Evolutionary conservation across 2,329 filamentous ascomycete species (phyloP).

Genomic region (Emergomyces orientalis): DNA sequence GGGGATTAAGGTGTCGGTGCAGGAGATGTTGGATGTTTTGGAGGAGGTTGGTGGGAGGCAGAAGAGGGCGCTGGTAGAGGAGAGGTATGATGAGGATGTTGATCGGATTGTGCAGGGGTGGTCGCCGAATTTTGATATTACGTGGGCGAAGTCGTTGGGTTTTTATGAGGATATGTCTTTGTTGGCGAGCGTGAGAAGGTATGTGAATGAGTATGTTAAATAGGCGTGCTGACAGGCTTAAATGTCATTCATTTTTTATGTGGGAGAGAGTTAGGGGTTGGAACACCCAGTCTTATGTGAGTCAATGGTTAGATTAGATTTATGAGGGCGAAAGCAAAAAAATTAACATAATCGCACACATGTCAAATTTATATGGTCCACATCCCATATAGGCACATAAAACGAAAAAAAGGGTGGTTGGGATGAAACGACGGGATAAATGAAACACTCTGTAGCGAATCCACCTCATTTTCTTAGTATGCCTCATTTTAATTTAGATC

Average conservation of each 20-base stretch:
- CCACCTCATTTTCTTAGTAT: background rate
- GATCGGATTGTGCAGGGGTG: constrained; percentile 53
- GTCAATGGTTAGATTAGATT: background rate
- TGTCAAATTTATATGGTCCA: too few relatives aligned
- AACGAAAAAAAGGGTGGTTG: too few relatives aligned
- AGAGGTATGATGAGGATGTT: constrained; percentile 46
- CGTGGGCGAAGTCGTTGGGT: constrained; percentile 44
- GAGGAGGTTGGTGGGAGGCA: constrained; percentile 48
- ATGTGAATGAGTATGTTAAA: constrained; percentile 28
- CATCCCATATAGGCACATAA: too few relatives aligned
- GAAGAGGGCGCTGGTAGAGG: constrained; percentile 43
- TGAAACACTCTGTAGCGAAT: too few relatives aligned
- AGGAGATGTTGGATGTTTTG: constrained; percentile 52
- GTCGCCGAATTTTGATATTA: constrained; percentile 49
- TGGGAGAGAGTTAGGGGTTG: background rate
- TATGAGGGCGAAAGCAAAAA: background rate
- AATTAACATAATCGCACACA: too few relatives aligned
- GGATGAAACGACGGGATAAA: background rate
- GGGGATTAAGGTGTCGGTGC: constrained; percentile 48
- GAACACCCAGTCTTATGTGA: background rate
- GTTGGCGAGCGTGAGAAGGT: constrained; percentile 33
- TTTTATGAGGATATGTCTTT: constrained; percentile 36
- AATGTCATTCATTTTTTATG: background rate
- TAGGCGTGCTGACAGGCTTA: background rate
- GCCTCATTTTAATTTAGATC: background rate